Percentiles rank a stretch among this genome's conserved stretches.
phyloP scores from a whole-genome alignment of 805 yeast genomes.

The Clavispora fructus region DNA sequence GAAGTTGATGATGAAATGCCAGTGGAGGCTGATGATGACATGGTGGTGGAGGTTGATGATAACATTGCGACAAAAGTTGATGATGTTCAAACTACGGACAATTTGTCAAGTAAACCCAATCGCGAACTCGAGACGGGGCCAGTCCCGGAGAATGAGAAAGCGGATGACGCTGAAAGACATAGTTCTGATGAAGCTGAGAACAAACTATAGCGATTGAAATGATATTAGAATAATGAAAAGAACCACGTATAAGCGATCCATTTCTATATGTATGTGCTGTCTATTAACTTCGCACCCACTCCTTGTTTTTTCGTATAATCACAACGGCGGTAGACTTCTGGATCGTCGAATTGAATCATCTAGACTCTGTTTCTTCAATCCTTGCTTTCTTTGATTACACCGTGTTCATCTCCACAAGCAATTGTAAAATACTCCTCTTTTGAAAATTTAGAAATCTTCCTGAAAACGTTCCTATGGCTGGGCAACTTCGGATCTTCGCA shows the following conservation, averaged over 20 bases:
- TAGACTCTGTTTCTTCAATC: neutral
- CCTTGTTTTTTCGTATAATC: too few relatives aligned
- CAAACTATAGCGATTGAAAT: neutral
- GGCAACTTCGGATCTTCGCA: conserved; percentile 16
- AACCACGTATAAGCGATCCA: neutral
- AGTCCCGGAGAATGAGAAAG: too few relatives aligned
- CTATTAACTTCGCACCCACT: neutral
- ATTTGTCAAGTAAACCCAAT: too few relatives aligned
- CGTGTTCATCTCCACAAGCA: neutral
- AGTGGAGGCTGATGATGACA: too few relatives aligned
- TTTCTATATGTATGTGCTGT: neutral
- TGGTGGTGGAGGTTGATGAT: too few relatives aligned
- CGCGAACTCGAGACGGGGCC: too few relatives aligned
- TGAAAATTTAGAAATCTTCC: conserved; percentile 7
- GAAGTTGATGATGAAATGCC: too few relatives aligned
- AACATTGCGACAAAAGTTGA: too few relatives aligned
- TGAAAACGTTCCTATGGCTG: conserved; percentile 12
- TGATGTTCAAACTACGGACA: too few relatives aligned
- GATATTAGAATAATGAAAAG: neutral
- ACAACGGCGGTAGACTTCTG: too few relatives aligned
- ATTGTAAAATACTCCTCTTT: conserved; percentile 6
- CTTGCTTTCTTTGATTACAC: neutral
- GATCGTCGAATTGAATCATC: neutral
- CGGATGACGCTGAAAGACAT: too few relatives aligned
- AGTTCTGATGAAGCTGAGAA: neutral